Evolutionary conservation across 2,329 filamentous ascomycete genomes (phyloP).

Genomic region (Aureobasidium sp.): DNA sequence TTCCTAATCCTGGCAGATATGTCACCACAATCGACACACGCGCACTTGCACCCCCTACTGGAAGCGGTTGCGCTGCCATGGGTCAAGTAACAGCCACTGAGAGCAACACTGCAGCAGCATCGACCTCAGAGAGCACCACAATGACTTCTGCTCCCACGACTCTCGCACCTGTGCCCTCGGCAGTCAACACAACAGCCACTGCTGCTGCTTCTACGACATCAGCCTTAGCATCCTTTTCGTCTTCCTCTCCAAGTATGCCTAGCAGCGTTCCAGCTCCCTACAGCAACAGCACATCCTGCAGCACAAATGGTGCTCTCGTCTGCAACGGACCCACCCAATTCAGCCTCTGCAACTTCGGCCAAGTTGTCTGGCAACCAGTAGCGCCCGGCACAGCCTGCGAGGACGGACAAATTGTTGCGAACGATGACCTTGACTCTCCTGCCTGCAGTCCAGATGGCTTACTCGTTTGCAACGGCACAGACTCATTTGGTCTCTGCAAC

Average conservation of each 20-base stretch:
- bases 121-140: constrained; percentile 7
- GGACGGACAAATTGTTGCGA: constrained; percentile 25
- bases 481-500: constrained; percentile 38
- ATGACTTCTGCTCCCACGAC: constrained; percentile 6
- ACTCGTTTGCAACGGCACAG: constrained; percentile 33
- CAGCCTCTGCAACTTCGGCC: constrained; percentile 38
- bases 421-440: constrained; percentile 17
- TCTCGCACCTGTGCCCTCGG: not conserved
- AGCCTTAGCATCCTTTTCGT: not conserved
- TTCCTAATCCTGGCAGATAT: constrained; percentile 58
- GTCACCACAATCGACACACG: constrained; percentile 34
- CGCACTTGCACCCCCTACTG: constrained; percentile 17
- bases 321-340: constrained; percentile 38
- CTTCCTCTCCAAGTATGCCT: not conserved
- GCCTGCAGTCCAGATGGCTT: constrained; percentile 32
- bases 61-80: constrained; percentile 20
- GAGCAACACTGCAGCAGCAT: constrained; percentile 17
- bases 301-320: constrained; percentile 34
- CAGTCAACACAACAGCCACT: constrained; percentile 7
- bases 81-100: constrained; percentile 15
- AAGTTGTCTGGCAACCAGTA: constrained; percentile 35
- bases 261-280: constrained; percentile 3
- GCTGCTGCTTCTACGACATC: not conserved
- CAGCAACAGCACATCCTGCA: constrained; percentile 29
- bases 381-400: constrained; percentile 37